phyloP scores from a whole-genome alignment of 2,329 filamentous ascomycete genomes.

The Neonectria hederae region DNA sequence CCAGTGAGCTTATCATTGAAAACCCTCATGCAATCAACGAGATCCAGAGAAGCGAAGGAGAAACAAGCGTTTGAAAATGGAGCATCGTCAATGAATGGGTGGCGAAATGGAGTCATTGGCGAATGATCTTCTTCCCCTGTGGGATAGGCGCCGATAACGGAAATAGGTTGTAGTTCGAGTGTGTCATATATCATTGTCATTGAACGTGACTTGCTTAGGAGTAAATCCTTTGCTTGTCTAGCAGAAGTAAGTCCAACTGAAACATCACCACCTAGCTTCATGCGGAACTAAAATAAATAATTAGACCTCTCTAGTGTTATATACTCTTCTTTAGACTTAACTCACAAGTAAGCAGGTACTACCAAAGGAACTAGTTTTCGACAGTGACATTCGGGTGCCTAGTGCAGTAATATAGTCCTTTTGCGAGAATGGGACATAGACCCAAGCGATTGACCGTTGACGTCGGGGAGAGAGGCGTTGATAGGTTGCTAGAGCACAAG shows the following conservation, averaged over 20 bases:
- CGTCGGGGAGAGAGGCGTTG: slow-evolving; percentile 16
- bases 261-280: slow-evolving; percentile 26
- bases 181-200: slow-evolving; percentile 17
- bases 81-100: slow-evolving; percentile 4
- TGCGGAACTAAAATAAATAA: slow-evolving; percentile 21
- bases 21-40: slow-evolving; percentile 15
- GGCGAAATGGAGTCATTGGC: slow-evolving; percentile 11
- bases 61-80: slow-evolving; percentile 14
- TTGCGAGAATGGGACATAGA: slow-evolving; percentile 28
- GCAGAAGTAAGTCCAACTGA: slow-evolving; percentile 7
- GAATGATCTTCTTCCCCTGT: slow-evolving; percentile 1
- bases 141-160: slow-evolving; percentile 21
- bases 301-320: background rate
- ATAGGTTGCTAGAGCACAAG: slow-evolving; percentile 19
- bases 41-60: slow-evolving; percentile 20
- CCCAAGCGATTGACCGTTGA: slow-evolving; percentile 22
- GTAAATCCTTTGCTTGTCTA: slow-evolving; percentile 8
- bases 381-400: slow-evolving; percentile 1
- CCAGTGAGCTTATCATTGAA: slow-evolving; percentile 12
- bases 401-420: slow-evolving; percentile 22
- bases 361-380: background rate
- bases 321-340: background rate
- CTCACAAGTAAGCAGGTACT: slow-evolving; percentile 22
- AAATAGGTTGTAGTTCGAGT: slow-evolving; percentile 12
- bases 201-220: slow-evolving; percentile 10